Evolutionary conservation across 2,329 filamentous ascomycete genomes (phyloP), one percentile per base, ranked within the genome.

Genomic region (Ascochyta rabiei): DNA sequence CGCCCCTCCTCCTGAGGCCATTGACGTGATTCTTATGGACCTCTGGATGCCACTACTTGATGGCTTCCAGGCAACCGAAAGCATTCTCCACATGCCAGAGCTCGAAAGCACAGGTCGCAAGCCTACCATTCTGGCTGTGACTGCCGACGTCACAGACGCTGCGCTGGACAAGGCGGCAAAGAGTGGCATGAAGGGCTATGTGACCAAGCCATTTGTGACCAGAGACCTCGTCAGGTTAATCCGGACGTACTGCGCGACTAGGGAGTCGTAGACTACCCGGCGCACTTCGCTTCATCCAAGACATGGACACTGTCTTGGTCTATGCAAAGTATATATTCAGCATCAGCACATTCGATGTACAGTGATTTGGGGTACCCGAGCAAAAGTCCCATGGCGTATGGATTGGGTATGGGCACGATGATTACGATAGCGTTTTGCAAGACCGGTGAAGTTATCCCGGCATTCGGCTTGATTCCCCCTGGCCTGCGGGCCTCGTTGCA

Each of bases 41-140:
- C 80, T 90, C 9, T 90, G 88, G 88, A 90, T 90, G 86, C 88
- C 88, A 0, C 79, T 86, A 60, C 86, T 90, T 79, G 87, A 90
- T 66, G 88, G 88, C 1, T 90, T 89, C 60, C 84, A 89, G 67
- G 88, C 88, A 2, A 84, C 87, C 0, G 80, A 83, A 63, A 77
- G 79, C 41, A 90, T 90, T 38, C 73, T 89, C 10, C 74, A 77
- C 21, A 81, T 86, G 77, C 50, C 53, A 38, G 64, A 68, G 21
- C 58, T 58, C 3, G 69, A 78, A n/a, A 70, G 76, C 16, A 72
- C 52, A 12, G 53, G 48, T 19, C 52, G 58, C 10, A 64, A 57
- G 37, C 76, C 79, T 37, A 79, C 79, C 30, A 75, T 89, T 33
- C 76, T 89, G 24, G 86, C 86, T 2, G 86, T 89, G 47, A 88